These are phyloP conservation scores for Scorias spongiosa DNA, from an alignment of 2,329 filamentous ascomycete species.

Conservation along the genomic window DNA sequence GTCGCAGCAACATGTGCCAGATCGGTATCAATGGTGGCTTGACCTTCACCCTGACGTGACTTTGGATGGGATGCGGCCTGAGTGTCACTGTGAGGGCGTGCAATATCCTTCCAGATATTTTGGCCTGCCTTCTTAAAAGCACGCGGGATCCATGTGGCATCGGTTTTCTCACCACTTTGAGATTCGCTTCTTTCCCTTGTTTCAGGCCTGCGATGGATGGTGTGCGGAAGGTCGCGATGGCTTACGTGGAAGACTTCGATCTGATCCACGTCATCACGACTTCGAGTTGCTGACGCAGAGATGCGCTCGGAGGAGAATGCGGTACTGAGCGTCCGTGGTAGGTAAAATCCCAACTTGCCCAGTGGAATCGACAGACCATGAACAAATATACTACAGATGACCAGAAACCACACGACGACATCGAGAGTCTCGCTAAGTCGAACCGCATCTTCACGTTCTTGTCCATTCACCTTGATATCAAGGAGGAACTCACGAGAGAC, in stretches of 20 bases:
- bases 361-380: slow-evolving; percentile 72
- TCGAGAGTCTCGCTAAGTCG: slow-evolving; percentile 50
- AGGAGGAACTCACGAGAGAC: slow-evolving; percentile 60
- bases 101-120: slow-evolving; percentile 3
- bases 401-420: slow-evolving; percentile 74
- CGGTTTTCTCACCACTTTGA: background rate
- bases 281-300: slow-evolving; percentile 9
- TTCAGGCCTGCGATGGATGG: background rate
- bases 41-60: background rate
- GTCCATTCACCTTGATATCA: slow-evolving; percentile 41
- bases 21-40: slow-evolving; percentile 1
- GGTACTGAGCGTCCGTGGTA: slow-evolving; percentile 48
- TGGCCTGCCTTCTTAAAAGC: slow-evolving; percentile 3
- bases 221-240: slow-evolving; percentile 4
- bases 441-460: slow-evolving; percentile 49
- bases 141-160: slow-evolving; percentile 2
- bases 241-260: slow-evolving; percentile 15
- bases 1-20: background rate
- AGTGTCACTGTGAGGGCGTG: slow-evolving; percentile 1
- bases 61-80: background rate
- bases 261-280: slow-evolving; percentile 8
- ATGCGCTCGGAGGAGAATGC: slow-evolving; percentile 29
- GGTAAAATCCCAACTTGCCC: slow-evolving; percentile 46
- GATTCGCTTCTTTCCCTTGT: background rate
- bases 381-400: slow-evolving; percentile 69